Conservation (phyloP, 371 early-diverging fungal species). For the Haplosporangium sp. region DNA sequence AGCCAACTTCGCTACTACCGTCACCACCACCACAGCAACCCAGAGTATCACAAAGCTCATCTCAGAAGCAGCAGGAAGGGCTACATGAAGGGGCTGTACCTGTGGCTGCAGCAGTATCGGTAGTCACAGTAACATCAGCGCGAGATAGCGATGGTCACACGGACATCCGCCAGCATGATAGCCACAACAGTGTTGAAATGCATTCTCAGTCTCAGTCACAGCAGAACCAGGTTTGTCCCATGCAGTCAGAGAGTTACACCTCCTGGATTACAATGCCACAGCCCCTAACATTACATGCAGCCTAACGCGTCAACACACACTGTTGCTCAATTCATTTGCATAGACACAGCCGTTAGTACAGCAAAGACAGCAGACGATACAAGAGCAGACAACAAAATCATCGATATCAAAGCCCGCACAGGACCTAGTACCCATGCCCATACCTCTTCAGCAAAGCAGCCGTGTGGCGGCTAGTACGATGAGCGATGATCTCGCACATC, state of each 20-base stretch:
- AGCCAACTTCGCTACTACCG: too few relatives aligned
- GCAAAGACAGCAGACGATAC: not conserved
- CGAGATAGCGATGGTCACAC: conserved; percentile 16
- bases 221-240: not conserved
- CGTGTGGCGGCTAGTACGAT: conserved; percentile 14
- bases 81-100: too few relatives aligned
- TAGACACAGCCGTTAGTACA: conserved; percentile 2
- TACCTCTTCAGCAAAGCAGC: not conserved
- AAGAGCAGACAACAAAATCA: not conserved
- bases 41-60: too few relatives aligned
- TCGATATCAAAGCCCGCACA: not conserved
- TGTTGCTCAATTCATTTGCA: too few relatives aligned
- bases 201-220: not conserved
- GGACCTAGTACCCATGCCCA: too few relatives aligned
- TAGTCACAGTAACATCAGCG: conserved; percentile 9
- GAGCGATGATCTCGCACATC: conserved; percentile 35
- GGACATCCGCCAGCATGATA: conserved; percentile 5
- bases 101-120: too few relatives aligned
- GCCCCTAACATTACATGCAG: not conserved
- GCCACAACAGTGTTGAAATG: not conserved
- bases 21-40: too few relatives aligned
- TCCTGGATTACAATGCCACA: not conserved
- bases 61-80: too few relatives aligned
- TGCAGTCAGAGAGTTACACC: not conserved
- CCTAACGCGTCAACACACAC: too few relatives aligned